Base-by-base conservation (phyloP, 768 basidiomycete genomes). In the Hygrocybe coccinea region DNA sequence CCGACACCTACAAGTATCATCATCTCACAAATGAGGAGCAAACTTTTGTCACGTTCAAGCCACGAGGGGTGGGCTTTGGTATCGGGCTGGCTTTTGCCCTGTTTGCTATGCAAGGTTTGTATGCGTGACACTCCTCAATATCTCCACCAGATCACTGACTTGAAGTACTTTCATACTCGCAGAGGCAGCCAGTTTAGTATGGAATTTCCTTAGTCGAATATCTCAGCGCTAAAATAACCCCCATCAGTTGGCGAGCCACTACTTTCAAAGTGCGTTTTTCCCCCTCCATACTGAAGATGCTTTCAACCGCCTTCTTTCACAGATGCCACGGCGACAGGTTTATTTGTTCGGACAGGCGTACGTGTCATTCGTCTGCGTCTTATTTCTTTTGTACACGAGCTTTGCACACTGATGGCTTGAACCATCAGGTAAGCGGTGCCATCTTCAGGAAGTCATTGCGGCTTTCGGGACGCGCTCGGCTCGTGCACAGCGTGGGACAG, bases 371-470 rank as follows among this genome's bases (percentile, higher is more conserved):
- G 19, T 37, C 17, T 53, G 17, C 21, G 43, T 19, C 38, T 36
- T 41, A 22, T 25, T 24, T 33, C 14, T n/a, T 8, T 15, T 22
- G 6, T 24, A 10, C n/a, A n/a, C n/a, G n/a, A n/a, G n/a, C n/a
- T n/a, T n/a, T n/a, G n/a, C n/a, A n/a, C n/a, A n/a, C n/a, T 44
- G 17, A 21, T 39, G 33, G 33, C 38, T 39, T 50, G 2, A 33
- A 29, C 17, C 21, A 41, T 46, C 48, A 65, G 65, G 45, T 67
- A 19, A 65, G 64, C 6, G 67, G 67, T 14, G 59, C 46, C 17
- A 76, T 83, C 56, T 75, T 77, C 59, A 71, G 78, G 19, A 83
- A 83, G 61, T 77, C 80, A 1, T 72, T 83, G 46, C 75, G 81
- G 15, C 68, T 84, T 3, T 82, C 80, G 10, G 74, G 75, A 2